Base-by-base conservation (phyloP, 1,139 yeast genomes). In the Candida glucosophila region DNA sequence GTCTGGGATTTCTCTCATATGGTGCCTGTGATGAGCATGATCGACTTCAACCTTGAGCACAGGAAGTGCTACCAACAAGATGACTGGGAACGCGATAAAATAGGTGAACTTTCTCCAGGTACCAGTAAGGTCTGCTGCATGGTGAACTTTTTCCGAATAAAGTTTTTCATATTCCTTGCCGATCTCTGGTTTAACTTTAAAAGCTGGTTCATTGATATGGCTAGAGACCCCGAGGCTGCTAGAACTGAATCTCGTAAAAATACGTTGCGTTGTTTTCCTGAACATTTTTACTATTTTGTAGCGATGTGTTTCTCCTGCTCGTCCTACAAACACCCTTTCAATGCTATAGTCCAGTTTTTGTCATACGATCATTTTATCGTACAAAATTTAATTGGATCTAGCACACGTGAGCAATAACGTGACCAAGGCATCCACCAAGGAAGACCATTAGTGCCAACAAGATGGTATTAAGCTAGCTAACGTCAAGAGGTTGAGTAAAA, bases 11-110 rank as follows among this genome's bases (percentile, higher is more conserved):
- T 81, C 83, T 41, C 67, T 68, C 47, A 71, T 59, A 62, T 88
- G 96, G 52, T 71, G 72, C 62, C 95, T 74, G 70, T 88, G 97
- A 47, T 78, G 72, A 41, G 90, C 90, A 53, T 86, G 97, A 55
- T 80, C 82, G 49, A 67, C 58, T 67, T 90, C 98, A 50, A 80
- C 67, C 46, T 70, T 73, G 59, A 70, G 75, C 30, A 92, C 82
- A 60, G 86, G 86, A 49, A 79, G 67, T 26, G 92, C 81, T 38
- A 92, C 70, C 47, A 73, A 67, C 29, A 72, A 55, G 40, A 86
- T 73, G 32, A 82, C 83, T 44, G 97, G 98, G 31, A 79, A 57
- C 29, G 94, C 95, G 35, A 85, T 74, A 34, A 73, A 67, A 52
- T 73, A 64, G 28, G 95, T 73, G 58, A 88, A 71, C 58, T 79